phyloP scores from a whole-genome alignment of 305 asterid species.

The Ajuga reptans region DNA sequence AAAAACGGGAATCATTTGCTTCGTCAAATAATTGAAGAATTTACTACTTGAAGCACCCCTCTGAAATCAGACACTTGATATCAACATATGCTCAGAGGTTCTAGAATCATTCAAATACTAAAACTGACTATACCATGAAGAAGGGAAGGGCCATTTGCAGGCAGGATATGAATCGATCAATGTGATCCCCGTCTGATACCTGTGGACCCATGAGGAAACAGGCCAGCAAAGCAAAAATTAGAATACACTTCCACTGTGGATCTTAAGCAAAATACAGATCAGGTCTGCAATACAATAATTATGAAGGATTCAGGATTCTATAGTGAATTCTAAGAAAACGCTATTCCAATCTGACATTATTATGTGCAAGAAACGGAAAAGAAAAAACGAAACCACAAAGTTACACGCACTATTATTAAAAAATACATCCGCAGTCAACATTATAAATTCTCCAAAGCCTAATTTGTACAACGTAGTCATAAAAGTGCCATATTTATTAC shows the following conservation, averaged over 20 bases:
- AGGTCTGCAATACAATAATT: background rate
- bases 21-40: slow-evolving; percentile 67
- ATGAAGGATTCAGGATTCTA: background rate
- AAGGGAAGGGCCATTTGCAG: slow-evolving; percentile 68
- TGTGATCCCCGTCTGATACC: slow-evolving; percentile 86
- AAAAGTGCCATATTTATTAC: background rate
- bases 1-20: slow-evolving; percentile 79
- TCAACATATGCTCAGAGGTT: slow-evolving; percentile 11
- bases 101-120: background rate
- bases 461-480: background rate
- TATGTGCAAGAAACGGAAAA: background rate
- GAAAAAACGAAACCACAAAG: background rate
- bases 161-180: slow-evolving; percentile 65
- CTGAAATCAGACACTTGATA: slow-evolving; percentile 33
- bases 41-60: slow-evolving; percentile 87
- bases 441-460: background rate
- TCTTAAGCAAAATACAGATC: background rate
- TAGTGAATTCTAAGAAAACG: slow-evolving; percentile 1
- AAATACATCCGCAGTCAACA: background rate
- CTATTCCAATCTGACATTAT: background rate
- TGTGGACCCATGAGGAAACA: slow-evolving; percentile 28
- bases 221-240: slow-evolving; percentile 3
- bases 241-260: slow-evolving; percentile 1
- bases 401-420: too few relatives aligned
- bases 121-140: slow-evolving; percentile 44